Percentiles rank a stretch among this genome's conserved stretches.
phyloP scores from a whole-genome alignment of 495 filamentous ascomycete species.

The Rusavskia elegans region DNA sequence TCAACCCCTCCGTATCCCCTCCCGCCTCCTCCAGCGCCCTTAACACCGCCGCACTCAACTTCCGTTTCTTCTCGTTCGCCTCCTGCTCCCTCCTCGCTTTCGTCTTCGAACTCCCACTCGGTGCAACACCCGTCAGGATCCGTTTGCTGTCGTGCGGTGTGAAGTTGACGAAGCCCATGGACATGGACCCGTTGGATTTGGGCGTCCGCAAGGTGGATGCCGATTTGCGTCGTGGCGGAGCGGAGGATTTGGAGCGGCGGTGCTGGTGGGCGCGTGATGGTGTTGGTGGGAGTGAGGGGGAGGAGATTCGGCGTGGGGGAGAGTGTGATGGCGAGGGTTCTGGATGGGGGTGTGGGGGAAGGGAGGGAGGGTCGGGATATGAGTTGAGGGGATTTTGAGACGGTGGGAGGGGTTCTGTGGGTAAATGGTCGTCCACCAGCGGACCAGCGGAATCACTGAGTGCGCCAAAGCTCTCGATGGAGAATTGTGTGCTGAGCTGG shows the following conservation, averaged over 20 bases:
- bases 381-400: slow-evolving; percentile 18
- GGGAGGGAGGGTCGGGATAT: slow-evolving; percentile 18
- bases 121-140: slow-evolving; percentile 83
- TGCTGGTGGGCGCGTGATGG: slow-evolving; percentile 15
- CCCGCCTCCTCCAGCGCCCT: slow-evolving; percentile 63
- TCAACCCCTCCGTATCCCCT: slow-evolving; percentile 43
- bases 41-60: slow-evolving; percentile 56
- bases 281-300: slow-evolving; percentile 5
- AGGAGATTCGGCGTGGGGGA: slow-evolving; percentile 4
- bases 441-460: background rate
- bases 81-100: slow-evolving; percentile 82
- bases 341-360: slow-evolving; percentile 9
- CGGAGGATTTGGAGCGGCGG: slow-evolving; percentile 1
- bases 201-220: slow-evolving; percentile 15
- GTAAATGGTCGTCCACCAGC: background rate
- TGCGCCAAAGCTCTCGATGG: background rate
- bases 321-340: background rate
- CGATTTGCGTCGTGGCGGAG: background rate
- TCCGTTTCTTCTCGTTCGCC: slow-evolving; percentile 60
- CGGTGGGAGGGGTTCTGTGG: slow-evolving; percentile 6
- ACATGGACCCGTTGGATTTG: slow-evolving; percentile 17
- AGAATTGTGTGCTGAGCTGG: background rate
- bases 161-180: slow-evolving; percentile 76
- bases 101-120: slow-evolving; percentile 80
- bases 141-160: slow-evolving; percentile 65